phyloP scores from a whole-genome alignment of 1,139 yeast species.

The Lodderomyces pseudojiufengensis region DNA sequence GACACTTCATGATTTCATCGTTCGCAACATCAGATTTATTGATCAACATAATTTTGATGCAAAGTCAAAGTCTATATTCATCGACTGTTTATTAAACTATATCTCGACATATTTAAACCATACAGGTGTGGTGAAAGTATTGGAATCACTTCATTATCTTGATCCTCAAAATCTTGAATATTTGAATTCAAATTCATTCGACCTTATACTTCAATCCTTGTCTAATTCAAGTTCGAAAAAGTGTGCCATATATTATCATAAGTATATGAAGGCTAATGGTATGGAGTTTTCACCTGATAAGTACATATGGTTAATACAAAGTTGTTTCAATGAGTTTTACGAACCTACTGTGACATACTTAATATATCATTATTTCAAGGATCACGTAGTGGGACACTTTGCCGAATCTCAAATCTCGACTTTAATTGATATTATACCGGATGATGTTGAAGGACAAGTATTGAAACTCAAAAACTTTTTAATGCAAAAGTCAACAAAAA shows the following conservation, averaged over 20 bases:
- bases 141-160: conserved; percentile 19
- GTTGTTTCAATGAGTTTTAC: conserved; percentile 23
- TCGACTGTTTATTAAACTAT: conserved; percentile 40
- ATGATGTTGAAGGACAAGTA: no score
- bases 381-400: conserved; percentile 8
- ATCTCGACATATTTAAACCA: conserved; percentile 34
- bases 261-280: conserved; percentile 17
- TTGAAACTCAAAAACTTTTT: no score
- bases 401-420: not conserved
- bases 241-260: conserved; percentile 24
- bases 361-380: conserved; percentile 23
- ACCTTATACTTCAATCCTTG: conserved; percentile 28
- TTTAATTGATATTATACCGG: no score
- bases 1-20: conserved; percentile 22
- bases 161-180: conserved; percentile 17
- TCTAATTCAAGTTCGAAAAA: conserved; percentile 29
- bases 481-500: no score
- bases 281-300: conserved; percentile 14
- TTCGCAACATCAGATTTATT: conserved; percentile 27
- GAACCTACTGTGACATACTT: conserved; percentile 27
- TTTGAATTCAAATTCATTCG: conserved; percentile 28
- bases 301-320: conserved; percentile 23
- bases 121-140: conserved; percentile 26
- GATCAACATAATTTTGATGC: conserved; percentile 13
- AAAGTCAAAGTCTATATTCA: conserved; percentile 27